phyloP scores from a whole-genome alignment of 441 rosid species.

The Hypseocharis bilobata region DNA sequence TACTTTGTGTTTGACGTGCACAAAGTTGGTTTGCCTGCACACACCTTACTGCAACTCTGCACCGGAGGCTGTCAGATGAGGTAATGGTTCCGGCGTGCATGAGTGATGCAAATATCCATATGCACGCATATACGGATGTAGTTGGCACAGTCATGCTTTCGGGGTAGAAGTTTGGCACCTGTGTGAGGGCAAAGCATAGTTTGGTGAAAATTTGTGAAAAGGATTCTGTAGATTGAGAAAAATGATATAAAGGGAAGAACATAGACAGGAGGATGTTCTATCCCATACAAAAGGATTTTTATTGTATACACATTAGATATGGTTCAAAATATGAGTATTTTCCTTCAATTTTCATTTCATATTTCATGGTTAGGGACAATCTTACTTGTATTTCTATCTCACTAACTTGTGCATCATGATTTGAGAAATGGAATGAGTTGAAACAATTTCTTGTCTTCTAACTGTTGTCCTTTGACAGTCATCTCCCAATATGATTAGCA shows the following conservation, averaged over 20 bases:
- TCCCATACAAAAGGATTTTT: background rate
- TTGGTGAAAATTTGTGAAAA: slow-evolving; percentile 8
- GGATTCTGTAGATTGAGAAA: background rate
- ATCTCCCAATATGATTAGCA: too few species aligned
- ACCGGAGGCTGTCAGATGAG: slow-evolving; percentile 85
- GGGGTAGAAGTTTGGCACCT: background rate
- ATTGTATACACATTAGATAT: background rate
- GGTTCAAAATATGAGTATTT: background rate
- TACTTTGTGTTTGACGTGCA: slow-evolving; percentile 60
- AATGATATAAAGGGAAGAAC: background rate
- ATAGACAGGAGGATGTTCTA: background rate
- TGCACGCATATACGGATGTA: background rate
- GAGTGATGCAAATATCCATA: background rate
- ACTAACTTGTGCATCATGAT: too few species aligned
- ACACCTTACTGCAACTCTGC: slow-evolving; percentile 95
- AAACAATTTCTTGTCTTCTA: too few species aligned
- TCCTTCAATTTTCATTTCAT: too few species aligned
- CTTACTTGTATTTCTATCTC: too few species aligned
- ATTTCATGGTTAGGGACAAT: too few species aligned
- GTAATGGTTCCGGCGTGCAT: background rate
- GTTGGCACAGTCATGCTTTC: background rate
- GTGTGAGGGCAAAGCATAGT: slow-evolving; percentile 1
- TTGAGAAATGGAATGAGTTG: too few species aligned
- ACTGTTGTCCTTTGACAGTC: too few species aligned
- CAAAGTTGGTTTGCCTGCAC: slow-evolving; percentile 83